A percentile compares a stretch with the other conserved stretches of the same genome.
phyloP scores from a whole-genome alignment of 2,329 filamentous ascomycete genomes.

The Fusarium hainanense region DNA sequence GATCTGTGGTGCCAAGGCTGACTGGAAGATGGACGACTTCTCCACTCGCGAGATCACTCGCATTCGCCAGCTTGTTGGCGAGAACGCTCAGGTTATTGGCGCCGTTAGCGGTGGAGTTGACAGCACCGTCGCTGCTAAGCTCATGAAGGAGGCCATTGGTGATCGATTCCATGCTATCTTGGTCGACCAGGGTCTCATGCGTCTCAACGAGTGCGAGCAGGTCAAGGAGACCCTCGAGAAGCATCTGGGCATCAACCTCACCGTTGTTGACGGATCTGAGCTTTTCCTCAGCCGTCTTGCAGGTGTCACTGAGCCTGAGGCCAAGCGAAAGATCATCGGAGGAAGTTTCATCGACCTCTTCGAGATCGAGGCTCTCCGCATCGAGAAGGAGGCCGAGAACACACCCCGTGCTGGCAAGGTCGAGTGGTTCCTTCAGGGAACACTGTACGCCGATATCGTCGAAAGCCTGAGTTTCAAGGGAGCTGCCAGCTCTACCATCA shows the following conservation, averaged over 20 bases:
- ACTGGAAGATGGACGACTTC: conserved; percentile 91
- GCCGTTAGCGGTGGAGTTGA: conserved; percentile 24
- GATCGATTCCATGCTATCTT: conserved; percentile 74
- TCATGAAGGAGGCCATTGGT: conserved; percentile 86
- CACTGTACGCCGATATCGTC: conserved; percentile 70
- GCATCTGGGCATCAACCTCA: conserved; percentile 90
- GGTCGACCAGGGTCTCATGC: conserved; percentile 76
- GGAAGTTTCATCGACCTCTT: conserved; percentile 59
- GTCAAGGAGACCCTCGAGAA: conserved; percentile 83
- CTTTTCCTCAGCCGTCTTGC: conserved; percentile 80
- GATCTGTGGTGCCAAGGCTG: conserved; percentile 80
- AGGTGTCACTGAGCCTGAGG: conserved; percentile 82
- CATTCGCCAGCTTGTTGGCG: conserved; percentile 84
- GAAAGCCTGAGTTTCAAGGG: conserved; percentile 49
- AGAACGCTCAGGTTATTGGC: conserved; percentile 72
- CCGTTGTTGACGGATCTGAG: conserved; percentile 82
- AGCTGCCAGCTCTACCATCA: conserved; percentile 56
- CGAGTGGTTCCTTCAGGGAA: conserved; percentile 89
- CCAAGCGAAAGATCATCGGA: conserved; percentile 92
- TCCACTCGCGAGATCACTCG: conserved; percentile 81
- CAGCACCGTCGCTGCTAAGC: conserved; percentile 82
- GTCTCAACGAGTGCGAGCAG: conserved; percentile 83
- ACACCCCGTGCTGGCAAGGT: conserved; percentile 66
- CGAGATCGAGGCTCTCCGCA: conserved; percentile 52
- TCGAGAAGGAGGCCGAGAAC: conserved; percentile 76